Conservation (phyloP, 129 eudicot species). For the Artemisia argyi region DNA sequence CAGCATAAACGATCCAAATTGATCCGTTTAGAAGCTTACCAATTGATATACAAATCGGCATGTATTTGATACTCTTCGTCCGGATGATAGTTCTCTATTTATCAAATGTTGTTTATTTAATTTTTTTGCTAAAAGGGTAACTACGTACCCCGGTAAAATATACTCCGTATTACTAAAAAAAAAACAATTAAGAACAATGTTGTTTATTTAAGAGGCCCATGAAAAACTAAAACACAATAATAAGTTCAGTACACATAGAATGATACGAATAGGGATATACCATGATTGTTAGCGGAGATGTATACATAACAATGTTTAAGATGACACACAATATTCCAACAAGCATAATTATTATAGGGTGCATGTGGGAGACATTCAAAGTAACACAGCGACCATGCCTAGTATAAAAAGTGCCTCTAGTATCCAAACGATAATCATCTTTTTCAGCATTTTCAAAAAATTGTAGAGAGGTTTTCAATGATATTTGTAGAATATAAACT, state of each 20-base stretch:
- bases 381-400: conserved; percentile 33
- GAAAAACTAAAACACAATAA: background rate
- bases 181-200: too few relatives aligned
- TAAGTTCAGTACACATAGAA: background rate
- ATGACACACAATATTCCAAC: conserved; percentile 56
- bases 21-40: conserved; percentile 67
- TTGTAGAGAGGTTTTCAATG: background rate
- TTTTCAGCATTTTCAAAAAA: conserved; percentile 41
- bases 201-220: background rate
- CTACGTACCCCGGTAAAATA: too few relatives aligned
- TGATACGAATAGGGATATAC: conserved; percentile 33
- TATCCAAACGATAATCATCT: conserved; percentile 32
- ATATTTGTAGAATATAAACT: background rate
- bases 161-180: too few relatives aligned
- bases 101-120: background rate
- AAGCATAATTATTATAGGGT: conserved; percentile 43
- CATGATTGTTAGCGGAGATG: conserved; percentile 79
- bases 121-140: too few relatives aligned
- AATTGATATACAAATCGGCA: conserved; percentile 72
- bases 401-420: conserved; percentile 47
- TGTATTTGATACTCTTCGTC: conserved; percentile 88
- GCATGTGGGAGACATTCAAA: conserved; percentile 35
- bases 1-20: conserved; percentile 60
- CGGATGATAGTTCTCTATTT: conserved; percentile 55
- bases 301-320: conserved; percentile 72